A percentile compares a stretch with the other conserved stretches of the same genome.
These are phyloP conservation scores for Colletotrichum higginsianum DNA, from an alignment of 2,329 filamentous ascomycete genomes.

Conservation along the genomic window DNA sequence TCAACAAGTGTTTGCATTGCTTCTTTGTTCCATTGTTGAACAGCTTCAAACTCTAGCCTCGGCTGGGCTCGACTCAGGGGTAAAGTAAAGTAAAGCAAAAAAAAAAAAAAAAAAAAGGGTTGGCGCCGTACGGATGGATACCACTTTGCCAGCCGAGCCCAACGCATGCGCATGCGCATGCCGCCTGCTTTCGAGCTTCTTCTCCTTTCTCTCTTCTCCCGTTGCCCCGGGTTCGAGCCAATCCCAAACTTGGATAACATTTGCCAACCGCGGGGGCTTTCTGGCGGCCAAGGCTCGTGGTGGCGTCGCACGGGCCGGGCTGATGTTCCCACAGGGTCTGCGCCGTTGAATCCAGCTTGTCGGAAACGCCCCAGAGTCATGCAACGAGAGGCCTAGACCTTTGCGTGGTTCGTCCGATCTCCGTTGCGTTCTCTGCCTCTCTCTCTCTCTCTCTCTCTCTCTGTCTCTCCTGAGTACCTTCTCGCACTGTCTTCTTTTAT, in stretches of 20 bases:
- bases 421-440: too few species aligned
- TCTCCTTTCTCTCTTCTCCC: not conserved
- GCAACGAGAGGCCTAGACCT: not conserved
- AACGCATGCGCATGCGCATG: too few species aligned
- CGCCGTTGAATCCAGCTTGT: conserved; percentile 12
- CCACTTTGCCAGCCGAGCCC: not conserved
- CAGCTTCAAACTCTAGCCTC: conserved; percentile 18
- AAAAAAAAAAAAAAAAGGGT: too few species aligned
- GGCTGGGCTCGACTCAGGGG: conserved; percentile 1
- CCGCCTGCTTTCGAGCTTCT: not conserved
- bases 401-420: conserved; percentile 1
- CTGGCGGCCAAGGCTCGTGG: not conserved
- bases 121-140: too few species aligned
- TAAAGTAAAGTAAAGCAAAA: not conserved
- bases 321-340: conserved; percentile 1
- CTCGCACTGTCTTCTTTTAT: not conserved
- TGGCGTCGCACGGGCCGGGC: not conserved
- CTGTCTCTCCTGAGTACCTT: not conserved
- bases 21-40: conserved; percentile 1
- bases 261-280: conserved; percentile 1
- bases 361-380: not conserved
- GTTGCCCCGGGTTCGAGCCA: not conserved
- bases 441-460: not conserved
- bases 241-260: not conserved
- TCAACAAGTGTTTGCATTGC: conserved; percentile 4